Conservation (phyloP, 345 rosid species). For the Abelmoschus esculentus region DNA sequence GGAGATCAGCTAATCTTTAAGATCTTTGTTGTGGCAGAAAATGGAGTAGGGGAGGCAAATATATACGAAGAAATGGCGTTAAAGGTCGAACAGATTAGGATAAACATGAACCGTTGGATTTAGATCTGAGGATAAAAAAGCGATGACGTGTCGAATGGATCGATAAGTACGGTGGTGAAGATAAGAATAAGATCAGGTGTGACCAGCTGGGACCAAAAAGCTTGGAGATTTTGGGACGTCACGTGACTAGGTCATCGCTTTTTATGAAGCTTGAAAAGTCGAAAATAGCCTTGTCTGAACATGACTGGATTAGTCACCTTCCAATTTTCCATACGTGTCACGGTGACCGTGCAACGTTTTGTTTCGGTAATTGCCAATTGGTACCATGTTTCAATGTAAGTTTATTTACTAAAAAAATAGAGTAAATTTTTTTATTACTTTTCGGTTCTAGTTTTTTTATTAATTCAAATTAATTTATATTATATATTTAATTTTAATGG, state of each 20-base stretch:
- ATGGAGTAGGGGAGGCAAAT: accelerated
- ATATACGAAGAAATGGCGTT: conserved; percentile 23
- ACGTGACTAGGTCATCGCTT: conserved; percentile 22
- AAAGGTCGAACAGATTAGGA: conserved; percentile 6
- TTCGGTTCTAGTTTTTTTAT: no score
- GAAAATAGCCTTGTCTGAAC: no score
- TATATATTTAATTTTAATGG: no score
- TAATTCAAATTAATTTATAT: no score
- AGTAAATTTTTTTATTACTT: no score
- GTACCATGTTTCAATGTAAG: no score
- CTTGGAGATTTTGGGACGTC: conserved; percentile 18
- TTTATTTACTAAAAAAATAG: no score
- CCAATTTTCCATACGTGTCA: no score
- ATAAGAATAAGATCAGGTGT: conserved; percentile 34
- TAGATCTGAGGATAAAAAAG: conserved; percentile 3
- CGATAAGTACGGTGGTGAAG: conserved; percentile 6
- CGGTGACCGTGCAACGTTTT: no score
- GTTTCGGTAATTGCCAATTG: no score
- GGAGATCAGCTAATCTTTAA: not conserved
- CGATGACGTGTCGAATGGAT: conserved; percentile 1
- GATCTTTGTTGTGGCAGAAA: not conserved
- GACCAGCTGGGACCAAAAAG: conserved; percentile 28
- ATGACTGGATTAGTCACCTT: no score
- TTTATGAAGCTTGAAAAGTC: not conserved
- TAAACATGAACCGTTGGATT: conserved; percentile 36